phyloP scores from a whole-genome alignment of 116 monocot genomes.

The Zostera marina region DNA sequence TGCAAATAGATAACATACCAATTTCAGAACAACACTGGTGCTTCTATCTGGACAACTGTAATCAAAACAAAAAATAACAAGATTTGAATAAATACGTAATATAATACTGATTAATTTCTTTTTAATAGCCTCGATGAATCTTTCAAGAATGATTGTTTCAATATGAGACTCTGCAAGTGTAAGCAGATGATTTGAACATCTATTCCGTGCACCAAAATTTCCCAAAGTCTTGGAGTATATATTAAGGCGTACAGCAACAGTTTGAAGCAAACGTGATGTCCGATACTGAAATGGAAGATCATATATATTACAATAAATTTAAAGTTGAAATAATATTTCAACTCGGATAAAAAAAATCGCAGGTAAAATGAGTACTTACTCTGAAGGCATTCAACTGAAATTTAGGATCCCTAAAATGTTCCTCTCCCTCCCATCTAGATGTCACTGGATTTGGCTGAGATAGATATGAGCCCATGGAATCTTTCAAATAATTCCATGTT shows the following conservation, averaged over 20 bases:
- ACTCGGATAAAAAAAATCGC: background rate
- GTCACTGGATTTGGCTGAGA: slow-evolving; percentile 87
- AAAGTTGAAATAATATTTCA: background rate
- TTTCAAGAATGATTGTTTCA: slow-evolving; percentile 81
- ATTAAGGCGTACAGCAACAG: slow-evolving; percentile 40
- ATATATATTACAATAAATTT: background rate
- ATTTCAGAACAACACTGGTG: slow-evolving; percentile 49
- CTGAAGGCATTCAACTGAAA: slow-evolving; percentile 96
- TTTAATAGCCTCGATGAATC: slow-evolving; percentile 57
- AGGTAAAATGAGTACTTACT: slow-evolving; percentile 28
- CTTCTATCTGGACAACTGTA: slow-evolving; percentile 68
- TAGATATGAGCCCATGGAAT: slow-evolving; percentile 65
- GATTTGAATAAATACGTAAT: background rate
- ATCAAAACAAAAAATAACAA: background rate
- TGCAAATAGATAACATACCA: slow-evolving; percentile 80
- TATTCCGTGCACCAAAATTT: slow-evolving; percentile 85
- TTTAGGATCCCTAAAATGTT: slow-evolving; percentile 76
- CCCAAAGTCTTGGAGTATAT: slow-evolving; percentile 74
- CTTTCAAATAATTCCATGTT: slow-evolving; percentile 87
- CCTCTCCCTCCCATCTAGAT: slow-evolving; percentile 77
- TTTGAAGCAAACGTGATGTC: slow-evolving; percentile 83
- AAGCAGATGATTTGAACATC: slow-evolving; percentile 83
- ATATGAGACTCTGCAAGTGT: slow-evolving; percentile 86
- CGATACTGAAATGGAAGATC: slow-evolving; percentile 32
- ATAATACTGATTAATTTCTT: background rate